Evolutionary conservation across 495 filamentous ascomycete genomes (phyloP).

Genomic region (Xylaria grammica): DNA sequence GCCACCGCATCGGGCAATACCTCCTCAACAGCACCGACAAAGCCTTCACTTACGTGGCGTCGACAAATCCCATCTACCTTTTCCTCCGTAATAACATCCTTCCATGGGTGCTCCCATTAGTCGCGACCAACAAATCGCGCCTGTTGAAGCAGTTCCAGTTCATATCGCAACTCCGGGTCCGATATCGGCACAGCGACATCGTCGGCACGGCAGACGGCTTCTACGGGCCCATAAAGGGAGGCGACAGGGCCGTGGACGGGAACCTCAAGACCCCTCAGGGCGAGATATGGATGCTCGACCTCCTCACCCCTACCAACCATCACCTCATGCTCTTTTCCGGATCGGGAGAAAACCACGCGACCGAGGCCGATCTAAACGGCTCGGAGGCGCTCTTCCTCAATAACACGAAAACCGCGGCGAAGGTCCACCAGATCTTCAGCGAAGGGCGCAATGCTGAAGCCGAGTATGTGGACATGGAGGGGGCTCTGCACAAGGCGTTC

Average conservation of each 20-base stretch:
- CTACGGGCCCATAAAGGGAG: slow-evolving; percentile 35
- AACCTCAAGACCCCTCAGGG: slow-evolving; percentile 24
- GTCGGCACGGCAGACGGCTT: slow-evolving; percentile 37
- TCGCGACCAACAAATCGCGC: slow-evolving; percentile 14
- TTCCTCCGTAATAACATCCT: slow-evolving; percentile 39
- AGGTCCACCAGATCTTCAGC: slow-evolving; percentile 27
- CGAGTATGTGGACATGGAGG: slow-evolving; percentile 26
- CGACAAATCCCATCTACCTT: slow-evolving; percentile 31
- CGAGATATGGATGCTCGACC: slow-evolving; percentile 35
- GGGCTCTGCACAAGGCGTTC: slow-evolving; percentile 28
- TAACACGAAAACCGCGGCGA: slow-evolving; percentile 18
- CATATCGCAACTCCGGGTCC: slow-evolving; percentile 42
- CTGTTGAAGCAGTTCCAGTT: slow-evolving; percentile 32
- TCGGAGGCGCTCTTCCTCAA: slow-evolving; percentile 24
- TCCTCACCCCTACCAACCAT: slow-evolving; percentile 32
- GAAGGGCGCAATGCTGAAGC: neutral
- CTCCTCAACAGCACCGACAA: slow-evolving; percentile 40
- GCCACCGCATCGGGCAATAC: slow-evolving; percentile 38
- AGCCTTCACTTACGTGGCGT: slow-evolving; percentile 37
- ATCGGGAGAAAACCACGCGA: slow-evolving; percentile 13
- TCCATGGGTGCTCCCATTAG: slow-evolving; percentile 41
- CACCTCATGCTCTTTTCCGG: slow-evolving; percentile 47
- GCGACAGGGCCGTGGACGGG: slow-evolving; percentile 42
- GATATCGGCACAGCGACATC: slow-evolving; percentile 41
- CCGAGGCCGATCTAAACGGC: slow-evolving; percentile 22